Base-by-base conservation (phyloP, 1,284 basidiomycete genomes). In the Phaffia rhodozyma region DNA sequence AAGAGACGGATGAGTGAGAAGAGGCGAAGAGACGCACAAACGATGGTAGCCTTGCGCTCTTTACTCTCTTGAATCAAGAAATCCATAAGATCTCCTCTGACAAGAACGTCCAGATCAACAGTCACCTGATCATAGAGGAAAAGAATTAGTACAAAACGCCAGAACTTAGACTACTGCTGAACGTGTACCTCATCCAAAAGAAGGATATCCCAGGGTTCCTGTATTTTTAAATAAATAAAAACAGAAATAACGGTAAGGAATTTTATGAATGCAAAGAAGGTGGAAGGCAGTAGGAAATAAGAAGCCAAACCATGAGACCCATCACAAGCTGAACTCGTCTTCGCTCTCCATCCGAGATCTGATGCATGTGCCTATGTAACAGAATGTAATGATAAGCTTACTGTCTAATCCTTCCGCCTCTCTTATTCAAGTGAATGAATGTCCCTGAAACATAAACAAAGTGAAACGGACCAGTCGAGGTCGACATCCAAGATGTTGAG, bases 71-170 rank as follows among this genome's bases (percentile, higher is more conserved):
- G 76, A 68, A 86, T 86, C 53, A 99, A 80, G 76, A 97, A 98
- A 23, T 79, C 82, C 68, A 99, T 82, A 27, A 99, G 79, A 68
- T 96, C 89, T 60, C 89, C 84, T 55, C 96, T 85, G 53, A 99
- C 96, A 50, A 97, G 83, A 6, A 97, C 93, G 71, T 99, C 96
- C n/a, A 99, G 79, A 74, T 99, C 96, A 43, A 98, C 96, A 0
- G 94, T 98, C 60, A 97, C 89, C 88, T 78, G 59, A n/a, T 51
- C 51, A 13, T 54, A 5, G 9, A 43, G 16, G 27, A 0, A 38
- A 30, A 34, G 27, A 13, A 18, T 58, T 27, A 58, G 54, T 32
- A 20, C 25, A 30, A 16, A 49, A 27, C 1, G 48, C 56, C 58
- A 20, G 43, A 4, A n/a, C 2, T 47, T 29, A 21, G 25, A 16